Evolutionary conservation across 257 asterid species (phyloP).

Genomic region (Plantago major): DNA sequence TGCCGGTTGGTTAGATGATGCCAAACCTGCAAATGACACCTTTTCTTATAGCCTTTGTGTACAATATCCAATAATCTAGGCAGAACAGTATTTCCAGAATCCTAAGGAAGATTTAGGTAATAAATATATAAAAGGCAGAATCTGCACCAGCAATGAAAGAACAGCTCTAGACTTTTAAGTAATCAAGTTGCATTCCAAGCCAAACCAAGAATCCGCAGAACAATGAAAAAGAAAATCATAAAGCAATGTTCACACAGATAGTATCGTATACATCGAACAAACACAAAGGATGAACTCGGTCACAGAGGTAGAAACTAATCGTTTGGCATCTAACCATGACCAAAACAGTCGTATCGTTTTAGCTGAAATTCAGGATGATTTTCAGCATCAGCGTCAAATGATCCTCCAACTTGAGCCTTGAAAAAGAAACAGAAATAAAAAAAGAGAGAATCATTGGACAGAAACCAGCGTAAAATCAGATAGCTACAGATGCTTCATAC

Average conservation of each 20-base stretch:
- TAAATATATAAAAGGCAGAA: background rate
- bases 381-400: constrained; percentile 52
- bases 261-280: constrained; percentile 15
- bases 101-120: background rate
- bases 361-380: constrained; percentile 60
- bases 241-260: background rate
- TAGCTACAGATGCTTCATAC: constrained; percentile 1
- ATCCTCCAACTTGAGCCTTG: constrained; percentile 87
- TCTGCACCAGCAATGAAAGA: no score
- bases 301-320: constrained; percentile 10
- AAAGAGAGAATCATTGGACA: constrained; percentile 3
- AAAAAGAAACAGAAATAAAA: constrained; percentile 14
- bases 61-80: constrained; percentile 12
- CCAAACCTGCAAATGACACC: constrained; percentile 52
- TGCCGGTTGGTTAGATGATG: constrained; percentile 51
- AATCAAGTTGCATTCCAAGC: no score
- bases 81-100: constrained; percentile 12
- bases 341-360: constrained; percentile 69
- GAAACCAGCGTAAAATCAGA: constrained; percentile 13
- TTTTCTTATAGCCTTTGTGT: constrained; percentile 18
- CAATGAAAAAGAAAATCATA: constrained; percentile 12
- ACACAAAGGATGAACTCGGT: constrained; percentile 4
- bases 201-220: constrained; percentile 3
- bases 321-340: constrained; percentile 64
- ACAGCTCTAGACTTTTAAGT: no score